A percentile compares a stretch with the other conserved stretches of the same genome.
Evolutionary conservation across 305 asterid species (phyloP).

Genomic region (Fraxinus greggii): DNA sequence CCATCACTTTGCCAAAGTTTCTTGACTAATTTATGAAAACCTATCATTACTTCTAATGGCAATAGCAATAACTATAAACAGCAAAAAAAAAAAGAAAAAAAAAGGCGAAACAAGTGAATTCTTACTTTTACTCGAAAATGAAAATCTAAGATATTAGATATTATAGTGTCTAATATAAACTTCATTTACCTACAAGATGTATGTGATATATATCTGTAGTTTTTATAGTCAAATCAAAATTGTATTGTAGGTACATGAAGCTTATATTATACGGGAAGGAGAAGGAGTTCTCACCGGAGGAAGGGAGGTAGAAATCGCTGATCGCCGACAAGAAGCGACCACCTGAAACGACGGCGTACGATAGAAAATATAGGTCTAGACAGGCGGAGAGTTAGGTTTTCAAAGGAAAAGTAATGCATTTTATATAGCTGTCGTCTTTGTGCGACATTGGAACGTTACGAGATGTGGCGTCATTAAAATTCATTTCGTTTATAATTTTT

Average conservation of each 20-base stretch:
- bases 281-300: conserved; percentile 26
- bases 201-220: background rate
- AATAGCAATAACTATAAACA: background rate
- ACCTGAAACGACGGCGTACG: conserved; percentile 29
- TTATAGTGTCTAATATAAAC: background rate
- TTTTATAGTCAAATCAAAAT: background rate
- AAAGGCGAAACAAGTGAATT: background rate
- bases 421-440: background rate
- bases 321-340: conserved; percentile 47
- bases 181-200: background rate
- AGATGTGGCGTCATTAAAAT: too few relatives aligned
- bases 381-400: conserved; percentile 33
- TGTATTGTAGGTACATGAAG: background rate
- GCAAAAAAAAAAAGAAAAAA: background rate
- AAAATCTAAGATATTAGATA: background rate
- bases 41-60: conserved; percentile 4
- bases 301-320: conserved; percentile 14
- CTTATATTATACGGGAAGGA: background rate
- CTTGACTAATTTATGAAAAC: background rate
- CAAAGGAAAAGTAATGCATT: background rate
- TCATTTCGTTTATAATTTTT: too few relatives aligned
- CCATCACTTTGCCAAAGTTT: background rate
- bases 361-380: background rate
- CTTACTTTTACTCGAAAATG: background rate
- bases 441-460: background rate